Evolutionary conservation across 805 yeast genomes (phyloP), one percentile per base, ranked within the genome.

Genomic region (Metschnikowia dekortorum): DNA sequence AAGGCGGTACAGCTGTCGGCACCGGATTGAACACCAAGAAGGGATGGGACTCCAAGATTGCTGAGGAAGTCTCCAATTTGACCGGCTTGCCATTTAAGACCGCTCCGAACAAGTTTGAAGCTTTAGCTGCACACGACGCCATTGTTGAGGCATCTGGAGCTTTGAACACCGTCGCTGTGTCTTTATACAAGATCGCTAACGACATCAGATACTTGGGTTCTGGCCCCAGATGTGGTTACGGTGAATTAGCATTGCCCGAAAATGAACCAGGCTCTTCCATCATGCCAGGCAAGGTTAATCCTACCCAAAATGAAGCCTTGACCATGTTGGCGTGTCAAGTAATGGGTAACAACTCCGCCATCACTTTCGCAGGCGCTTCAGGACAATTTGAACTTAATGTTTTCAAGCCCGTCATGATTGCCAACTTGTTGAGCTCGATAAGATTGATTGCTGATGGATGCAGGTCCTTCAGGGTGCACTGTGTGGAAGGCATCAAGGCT

Each of bases 1-100:
- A 94, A 79, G 99, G 99, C 77, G 99, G 99, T 76, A 94, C 99
- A 55, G 99, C 99, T 54, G 99, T 94, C 50, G 99, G 99, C 63
- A 94, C 99, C 50, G 99, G 99, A 59, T 81, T 94, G 63, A 94
- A 94, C 83, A 92, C 98, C 73, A 85, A 74, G 68, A 81, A 82
- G 66, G 98, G 98, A 28, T 94, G 87, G 68, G 96, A 89, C 62
- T 84, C 76, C 61, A 83, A 86, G 61, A 83, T 94, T 60, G 99
- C 99, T 53, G 84, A 79, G 53, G 83, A 87, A 72, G 96, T 94
- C 42, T 70, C 95, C 52, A 80, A 82, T 60, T 82, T 89, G 72
- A 90, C 97, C 51, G 97, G 97, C 52, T 78, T 88, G 64, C 84
- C 84, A 53, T 94, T 94, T 78, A 73, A 78, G 72, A 89, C 99